Base-by-base conservation (phyloP, 2,329 filamentous ascomycete genomes). In the Aureobasidium sp. region DNA sequence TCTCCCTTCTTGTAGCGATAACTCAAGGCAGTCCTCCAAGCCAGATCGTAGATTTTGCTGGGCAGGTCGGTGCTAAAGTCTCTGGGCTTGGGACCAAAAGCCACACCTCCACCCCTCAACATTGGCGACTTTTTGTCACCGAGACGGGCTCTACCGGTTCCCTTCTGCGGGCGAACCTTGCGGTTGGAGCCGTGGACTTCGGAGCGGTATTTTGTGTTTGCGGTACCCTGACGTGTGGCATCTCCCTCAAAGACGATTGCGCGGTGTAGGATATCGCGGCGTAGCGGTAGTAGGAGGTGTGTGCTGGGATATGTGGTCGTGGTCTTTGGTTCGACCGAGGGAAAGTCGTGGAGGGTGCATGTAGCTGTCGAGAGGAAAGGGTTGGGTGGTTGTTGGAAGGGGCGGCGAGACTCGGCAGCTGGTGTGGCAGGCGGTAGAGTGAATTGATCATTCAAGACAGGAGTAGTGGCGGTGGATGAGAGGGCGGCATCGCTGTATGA, bases 171-270 rank as follows among this genome's bases (percentile, higher is more conserved):
- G 25, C 90, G 85, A 43, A 98, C 81, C 83, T 99, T 99, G 73
- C 87, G 85, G 77, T 91, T 88, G 66, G 93, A 96, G 68, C 95
- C 96, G 74, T 90, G 89, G 29, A 99, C 91, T 68, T 98, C 94
- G 75, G 81, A 89, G 67, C 95, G 89, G 73, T 89, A 96, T 84
- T 97, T 97, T 69, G 89, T 89, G 71, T 84, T 91, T 53, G 95
- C 96, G 3, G 94, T 97, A 70, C 96, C 96, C 78, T 94, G 91
- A 36, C 96, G 91, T 65, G 93, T 92, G 75, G 85, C 88, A 82
- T 98, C 95, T 71, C 93, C 96, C 82, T 99, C 96, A 85, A 92
- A 98, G 72, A 97, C 83, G 66, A 99, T 89, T 66, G 96, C 96
- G 70, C 93, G 90, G 82, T 99, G 95, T 63, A 99, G 90, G 70